Conservation (phyloP, 169 alveolate species). For the Besnoitia besnoiti region DNA sequence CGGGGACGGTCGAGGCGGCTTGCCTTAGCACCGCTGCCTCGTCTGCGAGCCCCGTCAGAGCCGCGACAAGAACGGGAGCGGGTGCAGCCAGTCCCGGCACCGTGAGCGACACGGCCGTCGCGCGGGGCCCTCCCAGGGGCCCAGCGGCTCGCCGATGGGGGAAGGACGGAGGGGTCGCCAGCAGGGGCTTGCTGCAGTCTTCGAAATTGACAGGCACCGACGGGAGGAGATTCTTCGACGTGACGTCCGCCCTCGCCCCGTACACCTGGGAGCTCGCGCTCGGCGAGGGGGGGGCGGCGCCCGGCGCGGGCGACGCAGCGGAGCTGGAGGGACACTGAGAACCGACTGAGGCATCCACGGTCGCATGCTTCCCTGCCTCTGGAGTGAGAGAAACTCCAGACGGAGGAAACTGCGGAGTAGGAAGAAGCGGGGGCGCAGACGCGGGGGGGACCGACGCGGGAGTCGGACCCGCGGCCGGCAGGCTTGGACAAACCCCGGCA, state of each 20-base stretch:
- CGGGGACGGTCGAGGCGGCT: no score
- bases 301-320: background rate
- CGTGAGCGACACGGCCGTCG: no score
- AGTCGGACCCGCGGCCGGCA: background rate
- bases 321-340: background rate
- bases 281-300: background rate
- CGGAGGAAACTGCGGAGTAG: background rate
- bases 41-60: no score
- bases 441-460: background rate
- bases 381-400: background rate
- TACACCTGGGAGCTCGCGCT: no score
- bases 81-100: no score
- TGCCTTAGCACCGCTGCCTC: no score
- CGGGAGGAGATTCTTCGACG: background rate
- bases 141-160: no score
- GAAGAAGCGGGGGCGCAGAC: slow-evolving; percentile 1
- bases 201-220: background rate
- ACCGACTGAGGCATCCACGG: background rate
- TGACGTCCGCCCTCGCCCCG: background rate
- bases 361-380: background rate
- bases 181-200: background rate
- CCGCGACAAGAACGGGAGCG: no score
- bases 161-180: no score
- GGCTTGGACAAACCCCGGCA: no score
- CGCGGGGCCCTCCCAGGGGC: no score